A percentile compares a stretch with the other conserved stretches of the same genome.
These are phyloP conservation scores for Globisporangium paroecandrum DNA, from an alignment of 352 stramenopile genomes.

Conservation along the genomic window DNA sequence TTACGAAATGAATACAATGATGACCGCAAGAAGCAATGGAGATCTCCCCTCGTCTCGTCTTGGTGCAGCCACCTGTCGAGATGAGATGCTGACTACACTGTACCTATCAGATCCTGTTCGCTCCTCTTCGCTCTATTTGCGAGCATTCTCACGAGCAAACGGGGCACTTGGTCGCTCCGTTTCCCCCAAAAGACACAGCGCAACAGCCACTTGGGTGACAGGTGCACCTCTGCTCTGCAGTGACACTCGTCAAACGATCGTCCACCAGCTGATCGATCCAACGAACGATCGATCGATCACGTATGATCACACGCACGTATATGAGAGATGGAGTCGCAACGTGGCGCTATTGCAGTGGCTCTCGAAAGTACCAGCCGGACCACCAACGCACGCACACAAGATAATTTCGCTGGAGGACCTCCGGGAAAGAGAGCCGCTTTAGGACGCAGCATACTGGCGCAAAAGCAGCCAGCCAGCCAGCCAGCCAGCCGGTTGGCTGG, in stretches of 20 bases:
- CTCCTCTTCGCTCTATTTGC: neutral
- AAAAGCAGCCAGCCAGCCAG: neutral
- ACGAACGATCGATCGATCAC: neutral
- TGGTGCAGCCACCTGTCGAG: neutral
- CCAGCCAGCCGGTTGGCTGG: neutral
- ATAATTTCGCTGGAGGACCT: neutral
- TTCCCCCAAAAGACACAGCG: neutral
- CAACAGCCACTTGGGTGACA: slow-evolving; percentile 2
- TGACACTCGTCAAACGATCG: neutral
- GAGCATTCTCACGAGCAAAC: neutral
- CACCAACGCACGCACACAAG: neutral
- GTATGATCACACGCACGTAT: neutral
- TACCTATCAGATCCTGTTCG: neutral
- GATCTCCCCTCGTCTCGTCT: neutral
- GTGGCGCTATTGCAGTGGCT: neutral
- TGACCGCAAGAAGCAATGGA: neutral
- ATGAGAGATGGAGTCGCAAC: neutral
- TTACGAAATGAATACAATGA: neutral
- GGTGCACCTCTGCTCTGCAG: neutral
- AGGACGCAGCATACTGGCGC: neutral
- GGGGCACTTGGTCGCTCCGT: neutral
- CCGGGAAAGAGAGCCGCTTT: neutral
- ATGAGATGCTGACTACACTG: neutral
- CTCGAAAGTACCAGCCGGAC: neutral
- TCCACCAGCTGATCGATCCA: neutral